phyloP scores from a whole-genome alignment of 495 filamentous ascomycete genomes.

The Terfezia claveryi region DNA sequence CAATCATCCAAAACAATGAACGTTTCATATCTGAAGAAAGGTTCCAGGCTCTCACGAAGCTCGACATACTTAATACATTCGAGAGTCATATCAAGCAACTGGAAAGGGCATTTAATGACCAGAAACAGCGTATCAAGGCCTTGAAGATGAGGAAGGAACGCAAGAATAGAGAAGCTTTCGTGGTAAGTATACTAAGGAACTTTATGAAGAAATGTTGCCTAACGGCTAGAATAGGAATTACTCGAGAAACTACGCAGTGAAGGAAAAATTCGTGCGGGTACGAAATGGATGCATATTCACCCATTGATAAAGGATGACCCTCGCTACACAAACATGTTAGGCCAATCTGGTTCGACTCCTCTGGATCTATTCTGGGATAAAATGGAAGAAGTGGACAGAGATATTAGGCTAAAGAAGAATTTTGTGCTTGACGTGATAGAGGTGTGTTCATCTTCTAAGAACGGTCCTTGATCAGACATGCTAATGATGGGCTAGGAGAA shows the following conservation, averaged over 20 bases:
- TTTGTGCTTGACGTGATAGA: conserved; percentile 78
- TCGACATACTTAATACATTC: conserved; percentile 79
- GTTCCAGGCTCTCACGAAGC: conserved; percentile 69
- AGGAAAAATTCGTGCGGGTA: conserved; percentile 73
- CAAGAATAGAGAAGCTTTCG: conserved; percentile 61
- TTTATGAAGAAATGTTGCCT: not conserved
- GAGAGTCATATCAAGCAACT: conserved; percentile 84
- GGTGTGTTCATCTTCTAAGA: conserved; percentile 26
- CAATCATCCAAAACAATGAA: conserved; percentile 54
- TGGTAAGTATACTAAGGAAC: conserved; percentile 14
- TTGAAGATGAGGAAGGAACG: conserved; percentile 59
- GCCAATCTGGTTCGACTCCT: conserved; percentile 71
- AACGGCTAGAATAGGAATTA: conserved; percentile 23
- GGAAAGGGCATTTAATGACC: conserved; percentile 75
- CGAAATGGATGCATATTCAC: conserved; percentile 71
- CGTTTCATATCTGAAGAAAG: conserved; percentile 67
- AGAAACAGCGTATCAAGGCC: conserved; percentile 65
- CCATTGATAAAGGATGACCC: conserved; percentile 60
- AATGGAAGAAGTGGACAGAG: conserved; percentile 78
- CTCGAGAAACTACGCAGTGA: conserved; percentile 48
- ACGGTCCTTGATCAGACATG: conserved; percentile 2
- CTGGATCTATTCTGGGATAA: conserved; percentile 94
- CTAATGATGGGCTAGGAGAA: conserved; percentile 38
- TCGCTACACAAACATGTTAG: conserved; percentile 65
- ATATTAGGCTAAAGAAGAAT: conserved; percentile 57